Conservation (phyloP, 129 eudicot species). For the Chrysanthemum lavandulifolium region DNA sequence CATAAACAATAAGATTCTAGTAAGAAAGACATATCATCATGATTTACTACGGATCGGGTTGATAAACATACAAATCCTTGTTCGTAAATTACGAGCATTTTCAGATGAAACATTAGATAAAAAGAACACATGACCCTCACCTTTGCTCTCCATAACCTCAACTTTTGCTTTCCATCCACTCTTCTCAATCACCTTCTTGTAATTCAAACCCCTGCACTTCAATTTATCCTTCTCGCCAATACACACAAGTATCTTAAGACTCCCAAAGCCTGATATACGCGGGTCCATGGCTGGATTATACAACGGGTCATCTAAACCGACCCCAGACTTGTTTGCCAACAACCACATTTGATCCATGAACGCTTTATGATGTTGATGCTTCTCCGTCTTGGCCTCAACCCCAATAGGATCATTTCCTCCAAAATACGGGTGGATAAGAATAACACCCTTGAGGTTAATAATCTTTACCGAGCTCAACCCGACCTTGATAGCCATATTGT, state of each 20-base stretch:
- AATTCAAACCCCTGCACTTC: constrained; percentile 15
- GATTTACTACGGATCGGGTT: constrained; percentile 16
- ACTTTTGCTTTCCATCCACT: constrained; percentile 25
- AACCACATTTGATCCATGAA: not conserved
- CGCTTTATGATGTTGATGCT: not conserved
- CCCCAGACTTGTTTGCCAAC: not conserved
- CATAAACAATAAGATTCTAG: no score
- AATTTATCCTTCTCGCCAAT: constrained; percentile 19
- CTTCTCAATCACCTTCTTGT: constrained; percentile 16
- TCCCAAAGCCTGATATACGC: not conserved
- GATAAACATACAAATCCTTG: constrained; percentile 5
- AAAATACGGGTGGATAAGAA: constrained; percentile 42
- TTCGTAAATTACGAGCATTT: not conserved
- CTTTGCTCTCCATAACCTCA: constrained; percentile 20
- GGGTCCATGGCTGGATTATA: constrained; percentile 9
- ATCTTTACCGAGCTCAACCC: constrained; percentile 11
- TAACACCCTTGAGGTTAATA: constrained; percentile 30
- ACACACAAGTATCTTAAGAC: constrained; percentile 8
- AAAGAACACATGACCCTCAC: constrained; percentile 28
- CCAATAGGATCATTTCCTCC: constrained; percentile 36
- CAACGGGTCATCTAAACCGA: constrained; percentile 16
- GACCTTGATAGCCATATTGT: constrained; percentile 36
- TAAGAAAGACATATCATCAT: not conserved
- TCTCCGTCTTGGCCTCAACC: not conserved
- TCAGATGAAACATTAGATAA: constrained; percentile 5